phyloP scores from a whole-genome alignment of 2,329 filamentous ascomycete genomes.

The Ophiostoma sp. region DNA sequence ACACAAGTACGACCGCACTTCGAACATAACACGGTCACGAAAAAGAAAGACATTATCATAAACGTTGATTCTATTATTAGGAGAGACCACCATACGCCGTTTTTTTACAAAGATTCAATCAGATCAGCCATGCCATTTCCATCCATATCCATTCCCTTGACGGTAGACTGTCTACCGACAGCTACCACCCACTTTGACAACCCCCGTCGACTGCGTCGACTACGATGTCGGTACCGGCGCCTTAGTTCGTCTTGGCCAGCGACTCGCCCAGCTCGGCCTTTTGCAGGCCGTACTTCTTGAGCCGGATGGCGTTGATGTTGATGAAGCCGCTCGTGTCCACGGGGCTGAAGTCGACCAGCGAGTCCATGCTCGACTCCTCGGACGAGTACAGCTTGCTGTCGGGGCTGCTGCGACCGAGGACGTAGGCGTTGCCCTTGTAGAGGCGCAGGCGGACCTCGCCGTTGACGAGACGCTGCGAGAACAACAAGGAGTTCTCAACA shows the following conservation, averaged over 20 bases:
- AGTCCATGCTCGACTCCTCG: constrained; percentile 53
- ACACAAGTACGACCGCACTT: neutral
- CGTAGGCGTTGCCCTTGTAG: constrained; percentile 48
- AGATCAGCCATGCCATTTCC: neutral
- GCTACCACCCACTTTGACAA: neutral
- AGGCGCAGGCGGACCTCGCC: constrained; percentile 42
- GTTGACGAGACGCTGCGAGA: constrained; percentile 56
- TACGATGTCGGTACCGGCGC: neutral
- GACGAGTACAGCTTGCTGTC: constrained; percentile 54
- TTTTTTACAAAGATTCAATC: neutral
- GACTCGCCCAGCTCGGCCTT: constrained; percentile 43
- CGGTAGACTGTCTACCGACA: neutral
- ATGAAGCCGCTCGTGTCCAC: constrained; percentile 57
- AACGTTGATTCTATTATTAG: constrained; percentile 12
- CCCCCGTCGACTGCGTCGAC: neutral
- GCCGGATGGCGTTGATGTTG: constrained; percentile 66
- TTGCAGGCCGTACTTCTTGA: constrained; percentile 55
- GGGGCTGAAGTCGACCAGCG: constrained; percentile 46
- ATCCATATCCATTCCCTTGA: neutral
- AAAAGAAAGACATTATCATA: neutral
- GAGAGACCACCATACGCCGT: constrained; percentile 15
- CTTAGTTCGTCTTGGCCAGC: constrained; percentile 26
- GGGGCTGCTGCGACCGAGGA: constrained; percentile 49
- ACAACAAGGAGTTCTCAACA: constrained; percentile 62
- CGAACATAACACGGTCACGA: neutral